Percentiles rank a stretch among this genome's conserved stretches.
phyloP scores from a whole-genome alignment of 2,329 filamentous ascomycete species.

The Fusarium beomiforme region DNA sequence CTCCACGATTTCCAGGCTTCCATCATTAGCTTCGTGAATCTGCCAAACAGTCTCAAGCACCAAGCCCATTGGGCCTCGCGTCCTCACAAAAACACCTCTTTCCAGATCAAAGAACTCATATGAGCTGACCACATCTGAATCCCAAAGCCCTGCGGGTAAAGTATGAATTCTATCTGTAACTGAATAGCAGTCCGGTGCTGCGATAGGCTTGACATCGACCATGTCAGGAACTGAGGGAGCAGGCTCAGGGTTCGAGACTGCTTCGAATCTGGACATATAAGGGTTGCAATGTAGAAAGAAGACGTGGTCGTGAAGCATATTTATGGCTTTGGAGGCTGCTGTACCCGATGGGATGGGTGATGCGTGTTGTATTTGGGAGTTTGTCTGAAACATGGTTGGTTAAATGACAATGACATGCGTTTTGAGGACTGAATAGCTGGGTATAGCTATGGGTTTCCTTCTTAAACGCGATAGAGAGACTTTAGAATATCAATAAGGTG shows the following conservation, averaged over 20 bases:
- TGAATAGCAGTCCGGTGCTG: conserved; percentile 53
- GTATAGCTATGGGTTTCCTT: not conserved
- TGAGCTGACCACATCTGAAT: conserved; percentile 62
- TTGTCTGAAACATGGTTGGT: conserved; percentile 54
- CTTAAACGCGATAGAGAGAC: not conserved
- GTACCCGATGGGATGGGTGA: conserved; percentile 54
- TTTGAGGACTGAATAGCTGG: not conserved
- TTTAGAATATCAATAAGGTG: not conserved
- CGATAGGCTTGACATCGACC: conserved; percentile 37
- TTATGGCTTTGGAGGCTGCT: conserved; percentile 50
- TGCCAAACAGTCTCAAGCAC: conserved; percentile 65
- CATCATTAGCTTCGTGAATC: conserved; percentile 46
- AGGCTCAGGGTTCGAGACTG: conserved; percentile 41
- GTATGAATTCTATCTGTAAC: conserved; percentile 62
- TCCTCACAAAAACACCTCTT: conserved; percentile 62
- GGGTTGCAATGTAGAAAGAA: conserved; percentile 64
- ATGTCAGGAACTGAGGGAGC: conserved; percentile 42
- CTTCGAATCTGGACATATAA: conserved; percentile 57
- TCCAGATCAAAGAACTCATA: conserved; percentile 63
- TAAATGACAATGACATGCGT: too few species aligned
- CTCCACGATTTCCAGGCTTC: conserved; percentile 57
- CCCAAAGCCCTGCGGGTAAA: conserved; percentile 65
- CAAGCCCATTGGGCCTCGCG: conserved; percentile 60
- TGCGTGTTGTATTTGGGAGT: conserved; percentile 54
- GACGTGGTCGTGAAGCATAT: conserved; percentile 61